phyloP scores from a whole-genome alignment of 306 rosid genomes.

The Echinosophora koreensis region DNA sequence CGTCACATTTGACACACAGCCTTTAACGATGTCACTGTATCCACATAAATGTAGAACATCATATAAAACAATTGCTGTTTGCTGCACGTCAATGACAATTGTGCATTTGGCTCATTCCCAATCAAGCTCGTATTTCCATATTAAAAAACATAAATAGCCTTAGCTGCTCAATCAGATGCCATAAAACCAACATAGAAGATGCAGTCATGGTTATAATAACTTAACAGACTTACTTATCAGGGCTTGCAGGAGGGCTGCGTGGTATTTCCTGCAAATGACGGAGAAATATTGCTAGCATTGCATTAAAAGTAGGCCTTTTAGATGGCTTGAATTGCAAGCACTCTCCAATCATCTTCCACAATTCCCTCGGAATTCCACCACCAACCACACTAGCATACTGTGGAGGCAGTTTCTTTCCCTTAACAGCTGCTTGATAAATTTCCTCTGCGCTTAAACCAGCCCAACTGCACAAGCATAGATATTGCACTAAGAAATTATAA shows the following conservation, averaged over 20 bases:
- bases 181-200: constrained; percentile 41
- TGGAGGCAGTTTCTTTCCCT: constrained; percentile 88
- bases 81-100: constrained; percentile 31
- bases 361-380: constrained; percentile 95
- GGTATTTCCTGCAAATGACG: constrained; percentile 97
- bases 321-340: constrained; percentile 95
- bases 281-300: constrained; percentile 89
- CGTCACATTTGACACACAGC: constrained; percentile 65
- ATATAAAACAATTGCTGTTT: constrained; percentile 26
- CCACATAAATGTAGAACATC: constrained; percentile 45
- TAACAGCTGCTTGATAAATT: constrained; percentile 85
- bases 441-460: constrained; percentile 92
- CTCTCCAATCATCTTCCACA: constrained; percentile 99
- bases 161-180: constrained; percentile 37
- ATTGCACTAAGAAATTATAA: constrained; percentile 43
- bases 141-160: constrained; percentile 31
- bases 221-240: constrained; percentile 79
- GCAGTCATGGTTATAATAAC: constrained; percentile 41
- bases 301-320: constrained; percentile 86
- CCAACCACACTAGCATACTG: constrained; percentile 99
- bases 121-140: constrained; percentile 39
- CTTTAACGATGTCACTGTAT: constrained; percentile 72
- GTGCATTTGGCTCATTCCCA: constrained; percentile 37
- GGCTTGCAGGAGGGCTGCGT: constrained; percentile 92
- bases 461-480: constrained; percentile 82